phyloP scores from a whole-genome alignment of 2,329 filamentous ascomycete species.

The Botrytis fragariae region DNA sequence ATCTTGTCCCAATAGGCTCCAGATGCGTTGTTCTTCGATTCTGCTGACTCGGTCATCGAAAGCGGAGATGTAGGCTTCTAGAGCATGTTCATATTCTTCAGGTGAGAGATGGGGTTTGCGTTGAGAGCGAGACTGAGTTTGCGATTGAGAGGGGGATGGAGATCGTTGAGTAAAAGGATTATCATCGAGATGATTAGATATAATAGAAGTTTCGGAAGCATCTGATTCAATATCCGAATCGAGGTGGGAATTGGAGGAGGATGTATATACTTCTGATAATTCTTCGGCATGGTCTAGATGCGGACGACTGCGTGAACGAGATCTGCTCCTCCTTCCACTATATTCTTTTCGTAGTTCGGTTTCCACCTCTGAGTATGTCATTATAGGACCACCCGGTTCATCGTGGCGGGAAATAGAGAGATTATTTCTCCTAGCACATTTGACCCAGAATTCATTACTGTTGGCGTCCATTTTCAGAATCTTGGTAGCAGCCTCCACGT shows the following conservation, averaged over 20 bases:
- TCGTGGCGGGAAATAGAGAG: constrained; percentile 48
- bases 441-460: constrained; percentile 50
- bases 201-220: not conserved
- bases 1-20: constrained; percentile 33
- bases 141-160: constrained; percentile 4
- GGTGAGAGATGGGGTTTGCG: constrained; percentile 1
- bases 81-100: constrained; percentile 8
- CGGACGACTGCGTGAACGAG: constrained; percentile 20
- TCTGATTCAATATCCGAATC: not conserved
- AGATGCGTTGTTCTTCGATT: constrained; percentile 34
- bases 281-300: not conserved
- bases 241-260: not conserved
- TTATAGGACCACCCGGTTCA: constrained; percentile 18
- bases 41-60: constrained; percentile 32
- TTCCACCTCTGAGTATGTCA: constrained; percentile 42
- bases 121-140: not conserved
- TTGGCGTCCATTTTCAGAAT: constrained; percentile 51
- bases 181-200: not conserved
- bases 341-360: constrained; percentile 27
- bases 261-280: constrained; percentile 15
- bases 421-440: constrained; percentile 50
- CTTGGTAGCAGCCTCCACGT: constrained; percentile 53
- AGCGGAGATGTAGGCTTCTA: constrained; percentile 16
- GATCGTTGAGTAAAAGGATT: constrained; percentile 3
- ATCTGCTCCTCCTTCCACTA: constrained; percentile 20